A percentile compares a stretch with the other conserved stretches of the same genome.
Evolutionary conservation across 352 stramenopile genomes (phyloP).

Genomic region (Plasmopara muralis): DNA sequence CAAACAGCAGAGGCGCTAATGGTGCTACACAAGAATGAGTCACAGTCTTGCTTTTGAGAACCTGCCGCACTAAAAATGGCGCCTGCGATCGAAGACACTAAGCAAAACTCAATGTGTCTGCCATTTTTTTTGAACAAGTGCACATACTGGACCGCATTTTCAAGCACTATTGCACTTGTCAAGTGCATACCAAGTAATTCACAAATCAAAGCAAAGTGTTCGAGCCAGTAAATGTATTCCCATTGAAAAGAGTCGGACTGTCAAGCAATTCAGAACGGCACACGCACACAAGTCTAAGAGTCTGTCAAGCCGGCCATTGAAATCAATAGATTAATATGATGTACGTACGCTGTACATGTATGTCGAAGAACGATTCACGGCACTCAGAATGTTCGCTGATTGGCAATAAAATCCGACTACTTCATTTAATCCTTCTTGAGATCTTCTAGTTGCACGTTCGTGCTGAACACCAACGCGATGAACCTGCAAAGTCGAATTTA

Average conservation of each 20-base stretch:
- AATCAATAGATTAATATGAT: background rate
- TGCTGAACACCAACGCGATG: conserved; percentile 58
- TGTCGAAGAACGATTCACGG: conserved; percentile 8
- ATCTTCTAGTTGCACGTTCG: conserved; percentile 37
- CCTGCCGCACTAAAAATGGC: conserved; percentile 17
- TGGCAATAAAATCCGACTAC: conserved; percentile 38
- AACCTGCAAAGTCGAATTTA: conserved; percentile 21
- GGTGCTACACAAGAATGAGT: background rate
- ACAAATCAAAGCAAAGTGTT: conserved; percentile 51
- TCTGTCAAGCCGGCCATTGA: background rate
- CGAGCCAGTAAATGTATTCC: conserved; percentile 54
- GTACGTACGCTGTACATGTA: conserved; percentile 27
- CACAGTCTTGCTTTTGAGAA: conserved; percentile 10
- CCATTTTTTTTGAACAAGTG: conserved; percentile 11
- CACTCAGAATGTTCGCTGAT: conserved; percentile 20
- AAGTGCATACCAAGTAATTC: conserved; percentile 24
- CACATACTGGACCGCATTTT: conserved; percentile 32
- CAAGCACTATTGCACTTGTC: conserved; percentile 32
- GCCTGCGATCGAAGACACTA: conserved; percentile 23
- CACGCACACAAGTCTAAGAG: conserved; percentile 4
- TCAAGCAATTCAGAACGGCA: background rate
- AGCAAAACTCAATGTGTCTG: conserved; percentile 13
- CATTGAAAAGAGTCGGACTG: conserved; percentile 42
- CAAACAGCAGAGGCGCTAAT: conserved; percentile 7
- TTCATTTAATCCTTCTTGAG: conserved; percentile 18